phyloP scores from a whole-genome alignment of 2,329 filamentous ascomycete species.

The Exophiala sp. region DNA sequence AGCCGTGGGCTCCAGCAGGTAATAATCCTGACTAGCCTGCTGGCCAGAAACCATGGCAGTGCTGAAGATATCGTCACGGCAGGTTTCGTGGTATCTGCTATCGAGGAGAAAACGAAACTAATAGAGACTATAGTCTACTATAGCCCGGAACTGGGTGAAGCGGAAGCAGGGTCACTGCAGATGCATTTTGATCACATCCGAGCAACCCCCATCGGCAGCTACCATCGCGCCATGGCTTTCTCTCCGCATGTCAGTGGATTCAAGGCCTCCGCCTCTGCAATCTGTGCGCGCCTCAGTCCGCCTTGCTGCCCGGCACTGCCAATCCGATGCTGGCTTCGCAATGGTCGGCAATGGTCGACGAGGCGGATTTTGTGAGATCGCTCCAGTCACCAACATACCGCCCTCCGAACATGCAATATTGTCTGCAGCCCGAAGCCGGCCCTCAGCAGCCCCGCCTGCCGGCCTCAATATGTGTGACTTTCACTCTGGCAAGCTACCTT shows the following conservation, averaged over 20 bases:
- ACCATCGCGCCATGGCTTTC: background rate
- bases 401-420: background rate
- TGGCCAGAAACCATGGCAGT: too few relatives aligned
- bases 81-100: background rate
- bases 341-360: background rate
- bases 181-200: background rate
- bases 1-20: too few relatives aligned
- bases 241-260: background rate
- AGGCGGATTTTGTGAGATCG: background rate
- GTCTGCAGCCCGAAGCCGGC: background rate
- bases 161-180: background rate
- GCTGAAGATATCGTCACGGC: background rate
- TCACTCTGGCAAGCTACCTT: background rate
- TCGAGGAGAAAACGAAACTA: background rate
- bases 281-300: background rate
- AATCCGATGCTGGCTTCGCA: background rate
- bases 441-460: background rate
- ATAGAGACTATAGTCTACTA: background rate
- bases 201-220: constrained; percentile 1
- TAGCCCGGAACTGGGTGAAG: background rate
- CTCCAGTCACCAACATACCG: background rate
- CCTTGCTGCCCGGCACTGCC: background rate
- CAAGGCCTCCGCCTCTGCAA: background rate
- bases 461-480: background rate
- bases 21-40: too few relatives aligned